A percentile compares a stretch with the other conserved stretches of the same genome.
Conservation (phyloP, 1,284 basidiomycete species). For the Ceratobasidium sp. region DNA sequence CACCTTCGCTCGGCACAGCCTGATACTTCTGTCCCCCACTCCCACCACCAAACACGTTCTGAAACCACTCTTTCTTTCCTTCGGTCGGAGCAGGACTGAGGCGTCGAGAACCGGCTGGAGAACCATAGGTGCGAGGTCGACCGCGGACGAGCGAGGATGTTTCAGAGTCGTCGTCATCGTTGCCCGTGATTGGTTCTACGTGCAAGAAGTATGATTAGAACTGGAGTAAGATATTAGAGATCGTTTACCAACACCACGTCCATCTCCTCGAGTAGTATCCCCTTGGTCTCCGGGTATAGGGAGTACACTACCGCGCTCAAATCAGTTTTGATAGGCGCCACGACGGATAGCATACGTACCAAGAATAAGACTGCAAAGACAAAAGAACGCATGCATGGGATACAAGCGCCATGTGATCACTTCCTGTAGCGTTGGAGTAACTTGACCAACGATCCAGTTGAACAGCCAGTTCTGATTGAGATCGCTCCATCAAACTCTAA, state of each 20-base stretch:
- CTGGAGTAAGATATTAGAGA: constrained; percentile 33
- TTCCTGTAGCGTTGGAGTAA: constrained; percentile 91
- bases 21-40: constrained; percentile 61
- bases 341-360: constrained; percentile 61
- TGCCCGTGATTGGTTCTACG: constrained; percentile 47
- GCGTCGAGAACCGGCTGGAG: constrained; percentile 57
- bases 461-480: constrained; percentile 75
- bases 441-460: constrained; percentile 90
- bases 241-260: constrained; percentile 62
- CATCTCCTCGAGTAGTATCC: constrained; percentile 63
- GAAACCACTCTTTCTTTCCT: constrained; percentile 62
- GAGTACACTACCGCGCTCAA: constrained; percentile 52
- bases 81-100: constrained; percentile 49
- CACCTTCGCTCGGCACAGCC: constrained; percentile 59
- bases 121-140: constrained; percentile 53
- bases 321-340: constrained; percentile 55
- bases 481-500: not conserved
- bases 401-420: constrained; percentile 93
- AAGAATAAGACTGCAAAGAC: too few relatives aligned
- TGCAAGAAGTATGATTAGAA: constrained; percentile 54
- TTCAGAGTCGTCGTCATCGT: constrained; percentile 82
- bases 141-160: constrained; percentile 67
- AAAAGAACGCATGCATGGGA: constrained; percentile 95
- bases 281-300: constrained; percentile 68
- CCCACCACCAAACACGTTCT: constrained; percentile 66